A percentile compares a stretch with the other conserved stretches of the same genome.
Evolutionary conservation across 768 basidiomycete genomes (phyloP).

Genomic region (Russula earlei): DNA sequence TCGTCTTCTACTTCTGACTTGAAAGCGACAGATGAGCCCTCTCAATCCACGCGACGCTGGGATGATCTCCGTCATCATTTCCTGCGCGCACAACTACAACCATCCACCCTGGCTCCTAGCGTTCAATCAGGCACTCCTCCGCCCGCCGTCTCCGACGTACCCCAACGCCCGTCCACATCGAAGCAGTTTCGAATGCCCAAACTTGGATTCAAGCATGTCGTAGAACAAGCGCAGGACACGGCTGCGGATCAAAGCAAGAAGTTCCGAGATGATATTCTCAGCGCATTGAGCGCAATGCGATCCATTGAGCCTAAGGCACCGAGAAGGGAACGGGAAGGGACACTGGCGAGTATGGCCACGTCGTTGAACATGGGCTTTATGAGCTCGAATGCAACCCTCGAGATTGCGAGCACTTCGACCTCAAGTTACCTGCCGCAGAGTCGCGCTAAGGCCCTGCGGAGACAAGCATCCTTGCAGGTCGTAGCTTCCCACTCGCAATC

Average conservation of each 20-base stretch:
- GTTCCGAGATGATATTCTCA: constrained; percentile 48
- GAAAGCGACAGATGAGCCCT: background rate
- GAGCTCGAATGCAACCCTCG: constrained; percentile 28
- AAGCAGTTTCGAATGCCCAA: constrained; percentile 37
- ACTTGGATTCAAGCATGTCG: constrained; percentile 53
- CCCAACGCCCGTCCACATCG: constrained; percentile 17
- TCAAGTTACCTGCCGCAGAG: constrained; percentile 10
- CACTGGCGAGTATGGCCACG: constrained; percentile 3
- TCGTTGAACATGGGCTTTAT: constrained; percentile 28
- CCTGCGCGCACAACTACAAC: constrained; percentile 27
- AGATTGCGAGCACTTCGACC: constrained; percentile 21
- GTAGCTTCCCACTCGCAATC: constrained; percentile 27
- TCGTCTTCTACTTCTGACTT: constrained; percentile 9
- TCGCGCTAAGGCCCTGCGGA: constrained; percentile 27
- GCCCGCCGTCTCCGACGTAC: background rate
- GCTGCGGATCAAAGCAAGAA: constrained; percentile 39
- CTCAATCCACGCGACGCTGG: constrained; percentile 41
- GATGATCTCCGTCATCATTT: constrained; percentile 47
- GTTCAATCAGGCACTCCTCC: constrained; percentile 20
- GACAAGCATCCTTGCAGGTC: constrained; percentile 38
- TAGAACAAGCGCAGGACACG: constrained; percentile 50
- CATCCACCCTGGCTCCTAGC: constrained; percentile 12
- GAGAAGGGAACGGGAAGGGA: constrained; percentile 26
- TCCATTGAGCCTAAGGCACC: constrained; percentile 33
- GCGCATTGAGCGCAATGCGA: constrained; percentile 45